phyloP scores from a whole-genome alignment of 306 rosid genomes.

The Potentilla sterilis region DNA sequence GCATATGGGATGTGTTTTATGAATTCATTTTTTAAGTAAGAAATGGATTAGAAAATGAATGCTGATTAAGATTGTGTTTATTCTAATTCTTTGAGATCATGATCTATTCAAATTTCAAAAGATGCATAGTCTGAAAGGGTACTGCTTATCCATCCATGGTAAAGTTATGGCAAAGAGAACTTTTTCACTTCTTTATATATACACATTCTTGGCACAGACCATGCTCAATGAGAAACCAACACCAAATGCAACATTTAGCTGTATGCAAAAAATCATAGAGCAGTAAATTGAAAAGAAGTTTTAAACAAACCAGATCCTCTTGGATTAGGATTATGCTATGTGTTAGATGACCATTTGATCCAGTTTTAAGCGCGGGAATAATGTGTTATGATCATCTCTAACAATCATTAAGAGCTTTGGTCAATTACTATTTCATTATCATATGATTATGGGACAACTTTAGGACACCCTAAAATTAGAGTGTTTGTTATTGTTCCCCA shows the following conservation, averaged over 20 bases:
- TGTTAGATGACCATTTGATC: not conserved
- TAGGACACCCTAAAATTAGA: too few relatives aligned
- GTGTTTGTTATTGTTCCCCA: not conserved
- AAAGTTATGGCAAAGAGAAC: slow-evolving; percentile 1
- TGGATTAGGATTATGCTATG: not conserved
- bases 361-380: not conserved
- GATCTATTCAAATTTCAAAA: not conserved
- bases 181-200: not conserved
- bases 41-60: slow-evolving; percentile 14
- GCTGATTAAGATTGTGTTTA: not conserved
- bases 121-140: slow-evolving; percentile 1
- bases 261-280: not conserved
- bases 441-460: not conserved
- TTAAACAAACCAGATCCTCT: not conserved
- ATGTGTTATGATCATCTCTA: slow-evolving; percentile 3
- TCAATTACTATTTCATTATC: not conserved
- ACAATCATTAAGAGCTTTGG: not conserved
- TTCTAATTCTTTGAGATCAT: not conserved
- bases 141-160: slow-evolving; percentile 1
- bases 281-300: not conserved
- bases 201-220: slow-evolving; percentile 4
- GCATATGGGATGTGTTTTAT: slow-evolving; percentile 17
- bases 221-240: slow-evolving; percentile 14
- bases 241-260: slow-evolving; percentile 6
- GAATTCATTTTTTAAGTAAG: slow-evolving; percentile 5